phyloP scores from a whole-genome alignment of 2,329 filamentous ascomycete genomes.

The Hymenoscyphus fructigenus region DNA sequence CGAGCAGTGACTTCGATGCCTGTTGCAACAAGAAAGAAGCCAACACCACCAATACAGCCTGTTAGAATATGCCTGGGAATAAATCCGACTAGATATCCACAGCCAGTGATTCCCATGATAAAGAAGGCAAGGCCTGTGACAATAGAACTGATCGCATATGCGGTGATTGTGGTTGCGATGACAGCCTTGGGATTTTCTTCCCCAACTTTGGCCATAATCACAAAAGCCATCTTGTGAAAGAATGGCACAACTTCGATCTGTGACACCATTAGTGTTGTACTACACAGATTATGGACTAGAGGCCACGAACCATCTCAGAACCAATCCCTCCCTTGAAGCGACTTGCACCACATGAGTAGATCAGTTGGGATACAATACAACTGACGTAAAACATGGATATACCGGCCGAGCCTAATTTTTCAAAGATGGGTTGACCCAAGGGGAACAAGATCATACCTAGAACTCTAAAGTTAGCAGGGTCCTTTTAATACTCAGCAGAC shows the following conservation, averaged over 20 bases:
- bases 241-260: slow-evolving; percentile 97
- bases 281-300: neutral
- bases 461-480: neutral
- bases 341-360: slow-evolving; percentile 81
- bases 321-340: slow-evolving; percentile 89
- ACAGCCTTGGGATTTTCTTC: slow-evolving; percentile 80
- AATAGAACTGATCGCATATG: slow-evolving; percentile 87
- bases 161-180: slow-evolving; percentile 89
- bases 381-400: slow-evolving; percentile 99
- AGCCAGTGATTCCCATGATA: slow-evolving; percentile 78
- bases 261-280: neutral
- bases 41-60: slow-evolving; percentile 95
- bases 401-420: slow-evolving; percentile 82
- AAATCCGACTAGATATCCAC: slow-evolving; percentile 93
- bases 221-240: slow-evolving; percentile 96
- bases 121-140: slow-evolving; percentile 92
- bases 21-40: slow-evolving; percentile 89
- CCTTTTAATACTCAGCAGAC: neutral
- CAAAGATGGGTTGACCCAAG: slow-evolving; percentile 81
- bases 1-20: slow-evolving; percentile 92
- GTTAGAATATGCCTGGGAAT: slow-evolving; percentile 96
- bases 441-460: slow-evolving; percentile 91
- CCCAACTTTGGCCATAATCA: slow-evolving; percentile 76
- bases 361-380: slow-evolving; percentile 89
- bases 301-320: slow-evolving; percentile 72